A percentile compares a stretch with the other conserved stretches of the same genome.
phyloP scores from a whole-genome alignment of 2,329 filamentous ascomycete genomes.

The Botryotinia calthae region DNA sequence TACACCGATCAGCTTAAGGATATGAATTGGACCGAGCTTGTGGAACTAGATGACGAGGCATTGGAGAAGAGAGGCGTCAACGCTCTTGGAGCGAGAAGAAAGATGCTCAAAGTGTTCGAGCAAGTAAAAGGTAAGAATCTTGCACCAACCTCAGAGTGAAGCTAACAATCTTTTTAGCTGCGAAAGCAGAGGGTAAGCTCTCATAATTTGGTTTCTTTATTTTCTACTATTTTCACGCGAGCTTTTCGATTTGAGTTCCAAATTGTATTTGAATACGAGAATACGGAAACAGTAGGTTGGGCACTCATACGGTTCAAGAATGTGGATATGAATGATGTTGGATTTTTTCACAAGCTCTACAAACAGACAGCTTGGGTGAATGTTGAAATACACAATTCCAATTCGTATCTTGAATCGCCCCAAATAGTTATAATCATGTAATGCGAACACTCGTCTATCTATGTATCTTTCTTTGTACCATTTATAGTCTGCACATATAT shows the following conservation, averaged over 20 bases:
- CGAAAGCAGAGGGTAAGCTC: constrained; percentile 71
- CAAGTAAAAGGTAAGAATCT: constrained; percentile 71
- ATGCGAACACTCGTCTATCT: not conserved
- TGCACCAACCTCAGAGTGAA: not conserved
- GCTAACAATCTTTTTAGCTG: constrained; percentile 51
- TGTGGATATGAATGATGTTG: constrained; percentile 13
- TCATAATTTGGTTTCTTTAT: constrained; percentile 38
- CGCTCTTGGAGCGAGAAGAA: constrained; percentile 87
- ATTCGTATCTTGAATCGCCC: not conserved
- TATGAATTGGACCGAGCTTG: constrained; percentile 89
- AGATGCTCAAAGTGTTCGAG: constrained; percentile 99
- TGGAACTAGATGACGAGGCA: constrained; percentile 89
- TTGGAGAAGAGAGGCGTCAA: constrained; percentile 92
- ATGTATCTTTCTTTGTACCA: constrained; percentile 1
- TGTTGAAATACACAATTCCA: constrained; percentile 9
- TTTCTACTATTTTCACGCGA: not conserved
- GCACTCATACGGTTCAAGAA: not conserved
- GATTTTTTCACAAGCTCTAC: constrained; percentile 7
- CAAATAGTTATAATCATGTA: constrained; percentile 5
- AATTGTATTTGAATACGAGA: constrained; percentile 12
- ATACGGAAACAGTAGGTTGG: not conserved
- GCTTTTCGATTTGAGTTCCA: not conserved
- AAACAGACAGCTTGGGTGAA: constrained; percentile 12
- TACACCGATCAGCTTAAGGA: constrained; percentile 99
- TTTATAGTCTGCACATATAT: not conserved